Evolutionary conservation across 169 alveolate genomes (phyloP).

Genomic region (Babesia caballi): DNA sequence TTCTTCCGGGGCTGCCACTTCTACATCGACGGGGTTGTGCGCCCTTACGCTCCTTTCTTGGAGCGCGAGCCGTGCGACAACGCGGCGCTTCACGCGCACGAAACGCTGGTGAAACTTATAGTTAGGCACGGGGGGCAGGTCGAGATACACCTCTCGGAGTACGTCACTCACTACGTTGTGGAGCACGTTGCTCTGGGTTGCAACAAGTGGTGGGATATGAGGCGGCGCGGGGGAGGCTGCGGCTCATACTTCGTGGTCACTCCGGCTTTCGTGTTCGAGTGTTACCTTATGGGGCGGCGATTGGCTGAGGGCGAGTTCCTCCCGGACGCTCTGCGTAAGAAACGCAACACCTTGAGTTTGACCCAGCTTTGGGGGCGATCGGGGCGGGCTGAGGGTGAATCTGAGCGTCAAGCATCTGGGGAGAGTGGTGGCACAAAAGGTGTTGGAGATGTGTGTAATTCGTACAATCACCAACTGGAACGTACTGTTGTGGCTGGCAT

Average conservation of each 20-base stretch:
- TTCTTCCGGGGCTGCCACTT: constrained; percentile 35
- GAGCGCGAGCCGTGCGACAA: constrained; percentile 11
- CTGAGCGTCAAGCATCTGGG: too few species aligned
- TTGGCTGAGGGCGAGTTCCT: constrained; percentile 22
- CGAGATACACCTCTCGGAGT: constrained; percentile 36
- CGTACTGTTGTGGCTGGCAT: not conserved
- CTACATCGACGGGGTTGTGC: constrained; percentile 35
- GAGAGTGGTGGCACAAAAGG: too few species aligned
- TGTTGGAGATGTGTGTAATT: too few species aligned
- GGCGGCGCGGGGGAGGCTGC: constrained; percentile 25
- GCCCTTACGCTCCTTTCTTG: constrained; percentile 10
- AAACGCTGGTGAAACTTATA: constrained; percentile 9
- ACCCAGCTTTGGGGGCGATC: constrained; percentile 6
- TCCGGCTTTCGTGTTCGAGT: constrained; percentile 33
- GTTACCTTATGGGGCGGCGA: constrained; percentile 10
- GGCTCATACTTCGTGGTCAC: constrained; percentile 16
- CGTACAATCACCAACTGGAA: too few species aligned
- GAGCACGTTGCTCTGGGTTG: constrained; percentile 37
- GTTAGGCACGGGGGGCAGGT: constrained; percentile 23
- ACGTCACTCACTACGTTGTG: constrained; percentile 46
- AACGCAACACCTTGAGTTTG: not conserved
- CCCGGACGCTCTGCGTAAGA: constrained; percentile 14
- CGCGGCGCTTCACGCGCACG: constrained; percentile 27
- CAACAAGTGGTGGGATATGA: constrained; percentile 31
- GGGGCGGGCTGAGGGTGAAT: not conserved